These are phyloP conservation scores for Aegle marmelos DNA, from an alignment of 345 rosid species.

Conservation along the genomic window DNA sequence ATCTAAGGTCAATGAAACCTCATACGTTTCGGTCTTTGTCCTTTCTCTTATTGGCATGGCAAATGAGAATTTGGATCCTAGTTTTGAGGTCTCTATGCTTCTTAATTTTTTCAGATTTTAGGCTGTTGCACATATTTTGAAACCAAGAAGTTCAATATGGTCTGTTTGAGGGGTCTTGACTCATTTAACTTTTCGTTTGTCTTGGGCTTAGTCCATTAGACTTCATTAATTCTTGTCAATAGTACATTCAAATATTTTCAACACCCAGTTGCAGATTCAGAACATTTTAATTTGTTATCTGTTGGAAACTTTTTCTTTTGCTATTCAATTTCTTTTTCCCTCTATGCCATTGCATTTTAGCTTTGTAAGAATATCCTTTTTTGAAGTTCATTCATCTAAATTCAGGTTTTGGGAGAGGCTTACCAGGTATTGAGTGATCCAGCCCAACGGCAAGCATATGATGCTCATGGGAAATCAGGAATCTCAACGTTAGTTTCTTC, in stretches of 20 bases:
- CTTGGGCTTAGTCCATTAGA: background rate
- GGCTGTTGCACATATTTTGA: background rate
- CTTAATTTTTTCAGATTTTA: background rate
- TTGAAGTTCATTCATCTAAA: slow-evolving; percentile 9
- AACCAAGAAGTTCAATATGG: background rate
- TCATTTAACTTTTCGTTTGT: background rate
- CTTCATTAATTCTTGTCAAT: background rate
- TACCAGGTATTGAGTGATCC: slow-evolving; percentile 96
- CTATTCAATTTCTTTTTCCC: background rate
- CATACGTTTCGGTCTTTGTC: background rate
- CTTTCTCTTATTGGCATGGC: background rate
- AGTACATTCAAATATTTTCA: background rate
- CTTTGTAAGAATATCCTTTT: background rate
- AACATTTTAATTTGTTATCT: background rate
- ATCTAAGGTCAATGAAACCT: background rate
- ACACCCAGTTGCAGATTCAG: background rate
- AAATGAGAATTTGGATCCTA: background rate
- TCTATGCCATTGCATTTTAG: background rate
- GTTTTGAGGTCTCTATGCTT: background rate
- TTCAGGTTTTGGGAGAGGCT: slow-evolving; percentile 91
- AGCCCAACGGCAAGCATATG: slow-evolving; percentile 89
- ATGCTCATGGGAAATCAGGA: slow-evolving; percentile 89
- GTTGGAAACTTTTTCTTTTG: background rate
- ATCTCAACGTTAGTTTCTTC: slow-evolving; percentile 78
- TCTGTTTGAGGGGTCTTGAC: background rate